A percentile compares a stretch with the other conserved stretches of the same genome.
Conservation (phyloP, 441 rosid genomes). For the Erodium texanum region DNA sequence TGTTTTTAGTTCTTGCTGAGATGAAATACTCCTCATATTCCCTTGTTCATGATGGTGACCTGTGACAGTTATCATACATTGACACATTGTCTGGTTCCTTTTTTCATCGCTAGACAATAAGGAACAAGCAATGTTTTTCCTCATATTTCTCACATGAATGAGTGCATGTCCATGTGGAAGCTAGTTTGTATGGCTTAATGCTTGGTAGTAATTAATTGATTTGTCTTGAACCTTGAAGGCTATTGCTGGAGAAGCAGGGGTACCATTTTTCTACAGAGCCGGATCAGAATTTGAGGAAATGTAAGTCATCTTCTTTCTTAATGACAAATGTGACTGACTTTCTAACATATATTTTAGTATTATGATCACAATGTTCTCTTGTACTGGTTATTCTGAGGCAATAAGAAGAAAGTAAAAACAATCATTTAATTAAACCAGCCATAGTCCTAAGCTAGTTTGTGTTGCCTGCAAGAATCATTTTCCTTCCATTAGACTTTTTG, state of each 20-base stretch:
- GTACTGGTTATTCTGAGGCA: neutral
- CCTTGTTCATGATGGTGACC: neutral
- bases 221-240: slow-evolving; percentile 46
- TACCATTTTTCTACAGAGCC: slow-evolving; percentile 96
- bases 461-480: no score
- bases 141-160: neutral
- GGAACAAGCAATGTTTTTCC: neutral
- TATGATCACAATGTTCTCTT: neutral
- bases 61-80: neutral
- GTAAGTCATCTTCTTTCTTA: slow-evolving; percentile 37
- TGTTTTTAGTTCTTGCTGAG: neutral
- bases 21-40: neutral
- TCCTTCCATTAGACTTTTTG: no score
- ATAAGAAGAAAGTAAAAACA: no score
- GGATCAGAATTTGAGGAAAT: slow-evolving; percentile 99
- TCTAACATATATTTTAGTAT: neutral
- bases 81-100: neutral
- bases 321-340: neutral
- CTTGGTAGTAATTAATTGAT: slow-evolving; percentile 10
- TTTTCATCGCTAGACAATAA: neutral
- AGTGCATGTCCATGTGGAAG: neutral
- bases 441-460: no score
- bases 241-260: slow-evolving; percentile 99
- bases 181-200: neutral
- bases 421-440: no score